A percentile compares a stretch with the other conserved stretches of the same genome.
phyloP scores from a whole-genome alignment of 2,329 filamentous ascomycete genomes.

The Tothia fuscella region DNA sequence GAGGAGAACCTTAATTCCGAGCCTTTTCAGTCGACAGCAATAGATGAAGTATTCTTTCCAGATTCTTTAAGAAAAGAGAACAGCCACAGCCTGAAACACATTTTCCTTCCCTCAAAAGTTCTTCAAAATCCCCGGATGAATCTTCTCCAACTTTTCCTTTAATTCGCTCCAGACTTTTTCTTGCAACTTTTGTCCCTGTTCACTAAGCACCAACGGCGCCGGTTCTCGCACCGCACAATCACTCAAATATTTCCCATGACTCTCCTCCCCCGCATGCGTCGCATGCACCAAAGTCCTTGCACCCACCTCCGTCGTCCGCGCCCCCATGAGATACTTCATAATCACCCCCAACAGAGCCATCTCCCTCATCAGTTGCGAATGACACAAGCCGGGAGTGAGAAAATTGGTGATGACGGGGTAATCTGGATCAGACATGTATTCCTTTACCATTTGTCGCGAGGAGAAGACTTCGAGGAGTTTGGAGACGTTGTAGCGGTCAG shows the following conservation, averaged over 20 bases:
- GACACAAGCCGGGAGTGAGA: conserved; percentile 13
- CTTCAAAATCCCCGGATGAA: conserved; percentile 27
- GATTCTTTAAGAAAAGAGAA: too few species aligned
- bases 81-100: too few species aligned
- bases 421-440: neutral
- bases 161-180: conserved; percentile 34
- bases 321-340: neutral
- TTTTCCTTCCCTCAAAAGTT: conserved; percentile 13
- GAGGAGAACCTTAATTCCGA: too few species aligned
- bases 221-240: neutral
- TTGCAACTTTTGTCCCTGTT: conserved; percentile 27
- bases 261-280: neutral
- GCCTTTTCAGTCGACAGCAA: too few species aligned
- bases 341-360: neutral
- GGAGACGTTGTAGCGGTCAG: conserved; percentile 13
- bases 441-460: neutral
- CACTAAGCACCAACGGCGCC: conserved; percentile 27
- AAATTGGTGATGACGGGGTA: conserved; percentile 8
- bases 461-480: conserved; percentile 12
- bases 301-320: conserved; percentile 5
- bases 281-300: neutral
- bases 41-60: too few species aligned
- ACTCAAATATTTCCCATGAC: conserved; percentile 2
- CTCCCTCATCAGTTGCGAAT: conserved; percentile 10
- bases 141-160: conserved; percentile 27